Base-by-base conservation (phyloP, 805 yeast genomes). In the Hanseniaspora jakobsenii region DNA sequence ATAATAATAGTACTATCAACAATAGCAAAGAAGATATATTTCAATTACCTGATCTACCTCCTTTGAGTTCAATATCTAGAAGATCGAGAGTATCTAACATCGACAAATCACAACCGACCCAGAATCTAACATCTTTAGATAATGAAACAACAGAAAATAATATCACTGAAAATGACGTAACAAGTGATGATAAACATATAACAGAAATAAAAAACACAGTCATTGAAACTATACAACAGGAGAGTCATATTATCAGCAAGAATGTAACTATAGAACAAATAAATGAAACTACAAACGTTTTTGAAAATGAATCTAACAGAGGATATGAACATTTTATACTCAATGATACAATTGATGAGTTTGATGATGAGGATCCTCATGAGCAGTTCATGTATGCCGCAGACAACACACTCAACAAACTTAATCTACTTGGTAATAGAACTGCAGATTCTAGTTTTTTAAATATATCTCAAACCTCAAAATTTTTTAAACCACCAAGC, bases 401-500 rank as follows among this genome's bases (percentile, higher is more conserved):
- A 1, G 46, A 42, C 14, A 42, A 42, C 18, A 42, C 46, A 24
- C 27, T 24, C 10, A 24, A 24, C 10, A 24, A 10, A 24, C 27
- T 24, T 24, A 24, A 24, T 24, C 27, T 24, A 24, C 10, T n/a
- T n/a, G n/a, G n/a, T n/a, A n/a, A n/a, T n/a, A n/a, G n/a, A n/a
- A n/a, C n/a, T n/a, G n/a, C n/a, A n/a, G n/a, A n/a, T n/a, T n/a
- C n/a, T n/a, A n/a, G n/a, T 12, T 34, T 41, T 14, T 21, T 27
- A 12, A 41, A 30, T 34, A 12, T 41, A 4, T 27, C 32, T 34
- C 8, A 27, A 9, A 27, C 29, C 4, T 21, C 37, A 24, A 45
- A 30, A 19, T 34, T 45, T 13, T 29, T 38, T 16, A 45, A 45
- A 29, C 35, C 44, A 12, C 44, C 44, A 18, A 45, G 48, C 29